phyloP scores from a whole-genome alignment of 176 grass and related monocot species.

The Aegilops bicornis region DNA sequence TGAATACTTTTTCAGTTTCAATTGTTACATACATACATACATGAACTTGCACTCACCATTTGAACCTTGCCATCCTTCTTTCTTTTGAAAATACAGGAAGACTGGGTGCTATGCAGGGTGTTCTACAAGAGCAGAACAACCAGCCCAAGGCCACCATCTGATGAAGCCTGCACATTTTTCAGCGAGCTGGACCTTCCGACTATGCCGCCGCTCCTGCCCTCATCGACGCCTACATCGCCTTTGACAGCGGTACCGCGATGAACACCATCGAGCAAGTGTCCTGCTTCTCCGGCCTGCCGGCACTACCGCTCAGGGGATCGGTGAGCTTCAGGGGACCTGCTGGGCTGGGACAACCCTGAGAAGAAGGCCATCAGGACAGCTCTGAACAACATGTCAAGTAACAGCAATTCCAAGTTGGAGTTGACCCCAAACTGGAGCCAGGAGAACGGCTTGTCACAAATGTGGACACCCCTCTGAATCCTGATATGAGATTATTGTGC shows the following conservation, averaged over 20 bases:
- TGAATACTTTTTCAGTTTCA: background rate
- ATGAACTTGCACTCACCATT: background rate
- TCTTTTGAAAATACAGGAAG: constrained; percentile 33
- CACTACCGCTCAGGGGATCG: background rate
- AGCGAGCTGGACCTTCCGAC: background rate
- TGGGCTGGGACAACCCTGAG: constrained; percentile 10
- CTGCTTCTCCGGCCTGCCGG: constrained; percentile 35
- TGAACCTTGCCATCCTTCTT: background rate
- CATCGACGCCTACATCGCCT: background rate
- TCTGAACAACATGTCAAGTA: constrained; percentile 24
- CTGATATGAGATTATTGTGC: background rate
- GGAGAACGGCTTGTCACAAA: constrained; percentile 1
- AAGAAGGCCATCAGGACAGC: constrained; percentile 7
- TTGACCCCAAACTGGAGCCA: constrained; percentile 20
- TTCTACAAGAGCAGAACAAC: constrained; percentile 62
- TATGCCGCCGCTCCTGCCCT: background rate
- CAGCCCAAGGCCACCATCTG: constrained; percentile 18
- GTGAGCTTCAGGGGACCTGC: constrained; percentile 13
- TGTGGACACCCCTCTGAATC: constrained; percentile 18
- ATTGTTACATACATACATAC: background rate
- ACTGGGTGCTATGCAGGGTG: constrained; percentile 80
- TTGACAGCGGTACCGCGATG: background rate
- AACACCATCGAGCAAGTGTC: constrained; percentile 12
- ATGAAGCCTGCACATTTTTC: background rate
- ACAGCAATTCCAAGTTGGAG: constrained; percentile 29